Percentiles rank a stretch among this genome's conserved stretches.
Conservation (phyloP, 495 filamentous ascomycete genomes). For the Hypoxylon cercidicola region DNA sequence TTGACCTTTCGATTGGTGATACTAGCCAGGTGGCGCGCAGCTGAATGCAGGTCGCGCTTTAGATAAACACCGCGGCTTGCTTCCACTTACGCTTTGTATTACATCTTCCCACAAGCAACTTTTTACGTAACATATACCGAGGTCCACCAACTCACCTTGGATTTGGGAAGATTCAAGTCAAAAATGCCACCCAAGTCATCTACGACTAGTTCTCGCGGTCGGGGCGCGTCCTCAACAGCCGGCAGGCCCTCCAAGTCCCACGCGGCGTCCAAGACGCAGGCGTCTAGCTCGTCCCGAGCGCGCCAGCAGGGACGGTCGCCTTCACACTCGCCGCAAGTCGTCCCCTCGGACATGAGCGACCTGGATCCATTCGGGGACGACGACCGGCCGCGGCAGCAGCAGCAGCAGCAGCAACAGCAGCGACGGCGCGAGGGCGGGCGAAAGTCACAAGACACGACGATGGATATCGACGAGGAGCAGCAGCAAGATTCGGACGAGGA, state of each 20-base stretch:
- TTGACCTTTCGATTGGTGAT: conserved; percentile 11
- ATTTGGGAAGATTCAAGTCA: background rate
- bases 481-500: conserved; percentile 45
- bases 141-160: background rate
- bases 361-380: conserved; percentile 40
- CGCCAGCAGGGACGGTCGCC: background rate
- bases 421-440: background rate
- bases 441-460: conserved; percentile 16
- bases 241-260: conserved; percentile 14
- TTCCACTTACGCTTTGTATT: background rate
- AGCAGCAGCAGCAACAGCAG: too few species aligned
- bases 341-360: conserved; percentile 28
- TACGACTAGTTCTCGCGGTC: conserved; percentile 23
- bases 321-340: conserved; percentile 12
- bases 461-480: conserved; percentile 41
- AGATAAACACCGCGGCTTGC: background rate
- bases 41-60: conserved; percentile 12
- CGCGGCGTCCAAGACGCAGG: conserved; percentile 7
- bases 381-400: conserved; percentile 10
- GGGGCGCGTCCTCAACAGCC: conserved; percentile 25
- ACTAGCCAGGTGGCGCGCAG: conserved; percentile 32
- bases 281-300: conserved; percentile 23
- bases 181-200: conserved; percentile 33
- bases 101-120: background rate
- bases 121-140: background rate